Evolutionary conservation across 345 rosid genomes (phyloP), one percentile per base, ranked within the genome.

Genomic region (Nasturtium officinale): DNA sequence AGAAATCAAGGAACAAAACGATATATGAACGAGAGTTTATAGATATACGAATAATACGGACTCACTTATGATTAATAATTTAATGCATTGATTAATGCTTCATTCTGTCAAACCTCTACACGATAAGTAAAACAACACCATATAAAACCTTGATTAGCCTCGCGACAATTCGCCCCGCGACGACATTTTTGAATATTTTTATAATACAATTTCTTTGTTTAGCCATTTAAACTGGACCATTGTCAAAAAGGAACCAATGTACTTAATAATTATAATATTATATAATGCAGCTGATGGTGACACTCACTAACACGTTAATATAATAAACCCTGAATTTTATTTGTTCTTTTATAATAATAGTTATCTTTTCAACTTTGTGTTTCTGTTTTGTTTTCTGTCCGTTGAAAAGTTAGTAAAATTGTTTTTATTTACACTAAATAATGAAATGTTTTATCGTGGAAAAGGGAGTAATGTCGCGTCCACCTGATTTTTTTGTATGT

Each of bases 161-260:
- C 78, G 5, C 79, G 90, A 88, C 93, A 88, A 86, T 76, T 64
- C 70, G 82, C 84, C 77, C 30, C 72, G 66, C 52, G 79, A 84
- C 82, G 79, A 78, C 80, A 51, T 77, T 71, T 51, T 61, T 65
- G 18, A 57, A 38, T 59, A 15, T 59, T 77, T 69, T 79, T 71
- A 63, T 40, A 42, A 16, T 68, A 54, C 69, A 18, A 72, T 35
- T 18, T 52, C 57, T 61, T 77, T 78, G 47, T 77, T 70, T 79
- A 81, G 43, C 53, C 51, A 76, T 76, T 45, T 13, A 62, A 69
- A 33, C 37, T 47, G 21, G 79, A 76, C 59, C 53, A 55, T 76
- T 76, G 75, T 76, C 79, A 76, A 76, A 76, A 69, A 76, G 75
- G 52, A 76, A 56, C 65, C 65, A 76, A 63, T 66, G 71, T 71